Evolutionary conservation across 2,329 filamentous ascomycete species (phyloP).

Genomic region (Tetracladium maxilliforme): DNA sequence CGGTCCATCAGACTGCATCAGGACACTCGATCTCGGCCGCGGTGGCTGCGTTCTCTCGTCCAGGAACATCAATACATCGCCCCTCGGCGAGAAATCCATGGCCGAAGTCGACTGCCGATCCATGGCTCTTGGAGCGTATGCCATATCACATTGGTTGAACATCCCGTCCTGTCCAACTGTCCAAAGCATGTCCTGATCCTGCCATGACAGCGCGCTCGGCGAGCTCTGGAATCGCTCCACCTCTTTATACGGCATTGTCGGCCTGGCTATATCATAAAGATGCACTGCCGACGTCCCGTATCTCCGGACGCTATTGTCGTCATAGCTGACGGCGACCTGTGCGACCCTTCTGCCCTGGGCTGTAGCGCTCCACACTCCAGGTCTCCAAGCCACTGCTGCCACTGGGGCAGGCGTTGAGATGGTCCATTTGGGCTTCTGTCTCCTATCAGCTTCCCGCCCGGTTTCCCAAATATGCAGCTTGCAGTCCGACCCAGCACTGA

Average conservation of each 20-base stretch:
- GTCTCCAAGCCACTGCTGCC: slow-evolving; percentile 45
- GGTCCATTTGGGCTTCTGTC: slow-evolving; percentile 48
- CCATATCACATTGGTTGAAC: slow-evolving; percentile 51
- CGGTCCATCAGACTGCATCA: slow-evolving; percentile 11
- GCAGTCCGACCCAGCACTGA: slow-evolving; percentile 47
- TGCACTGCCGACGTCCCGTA: slow-evolving; percentile 45
- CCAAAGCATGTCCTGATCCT: slow-evolving; percentile 50
- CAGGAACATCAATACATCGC: slow-evolving; percentile 45
- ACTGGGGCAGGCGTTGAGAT: slow-evolving; percentile 47
- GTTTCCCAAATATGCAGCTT: slow-evolving; percentile 53
- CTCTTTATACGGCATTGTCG: slow-evolving; percentile 52
- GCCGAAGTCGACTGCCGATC: slow-evolving; percentile 47
- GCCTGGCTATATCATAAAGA: slow-evolving; percentile 54
- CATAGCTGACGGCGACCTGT: slow-evolving; percentile 47
- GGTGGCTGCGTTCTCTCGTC: slow-evolving; percentile 36
- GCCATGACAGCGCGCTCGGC: slow-evolving; percentile 46
- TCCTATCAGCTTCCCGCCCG: slow-evolving; percentile 40
- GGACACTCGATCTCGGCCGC: slow-evolving; percentile 22
- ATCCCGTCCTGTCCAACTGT: slow-evolving; percentile 45
- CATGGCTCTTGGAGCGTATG: slow-evolving; percentile 46
- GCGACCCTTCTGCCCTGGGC: slow-evolving; percentile 43
- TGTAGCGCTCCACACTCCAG: slow-evolving; percentile 49
- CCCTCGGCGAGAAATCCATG: slow-evolving; percentile 42
- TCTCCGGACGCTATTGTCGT: slow-evolving; percentile 36
- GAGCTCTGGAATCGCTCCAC: slow-evolving; percentile 44